A percentile compares a stretch with the other conserved stretches of the same genome.
Evolutionary conservation across 441 rosid species (phyloP).

Genomic region (Pelargonium citronellum): DNA sequence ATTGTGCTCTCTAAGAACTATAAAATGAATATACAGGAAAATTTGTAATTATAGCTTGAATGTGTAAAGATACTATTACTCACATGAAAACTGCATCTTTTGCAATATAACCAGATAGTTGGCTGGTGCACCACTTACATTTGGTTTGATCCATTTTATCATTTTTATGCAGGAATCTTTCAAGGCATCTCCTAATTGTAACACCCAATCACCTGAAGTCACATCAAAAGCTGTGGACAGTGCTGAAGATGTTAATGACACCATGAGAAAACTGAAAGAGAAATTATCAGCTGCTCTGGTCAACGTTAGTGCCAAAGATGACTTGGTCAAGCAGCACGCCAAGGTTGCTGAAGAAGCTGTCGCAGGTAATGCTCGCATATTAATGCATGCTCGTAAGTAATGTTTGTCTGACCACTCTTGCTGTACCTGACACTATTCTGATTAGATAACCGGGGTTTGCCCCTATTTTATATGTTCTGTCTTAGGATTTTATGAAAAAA

Average conservation of each 20-base stretch:
- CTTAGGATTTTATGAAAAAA: too few relatives aligned
- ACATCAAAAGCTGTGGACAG: conserved; percentile 36
- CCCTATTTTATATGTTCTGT: too few relatives aligned
- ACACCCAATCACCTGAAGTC: conserved; percentile 54
- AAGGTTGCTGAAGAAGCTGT: conserved; percentile 97
- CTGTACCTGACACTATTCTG: background rate
- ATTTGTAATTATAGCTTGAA: too few relatives aligned
- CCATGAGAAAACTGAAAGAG: conserved; percentile 45
- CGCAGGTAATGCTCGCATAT: conserved; percentile 36
- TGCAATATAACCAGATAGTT: too few relatives aligned
- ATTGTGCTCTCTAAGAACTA: too few relatives aligned
- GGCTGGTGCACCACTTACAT: background rate
- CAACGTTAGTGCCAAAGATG: conserved; percentile 62
- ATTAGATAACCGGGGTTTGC: too few relatives aligned
- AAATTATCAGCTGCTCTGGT: conserved; percentile 71
- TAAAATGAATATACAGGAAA: too few relatives aligned
- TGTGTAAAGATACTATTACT: too few relatives aligned
- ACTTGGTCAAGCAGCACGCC: conserved; percentile 74
- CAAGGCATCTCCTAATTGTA: conserved; percentile 36
- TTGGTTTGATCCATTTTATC: conserved; percentile 15
- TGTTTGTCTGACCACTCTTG: too few relatives aligned
- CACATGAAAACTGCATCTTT: too few relatives aligned
- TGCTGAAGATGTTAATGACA: conserved; percentile 49
- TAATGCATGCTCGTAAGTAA: background rate
- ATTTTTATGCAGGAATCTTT: background rate